Percentiles rank a stretch among this genome's conserved stretches.
These are phyloP conservation scores for Xylaria digitata DNA, from an alignment of 2,329 filamentous ascomycete species.

Conservation along the genomic window DNA sequence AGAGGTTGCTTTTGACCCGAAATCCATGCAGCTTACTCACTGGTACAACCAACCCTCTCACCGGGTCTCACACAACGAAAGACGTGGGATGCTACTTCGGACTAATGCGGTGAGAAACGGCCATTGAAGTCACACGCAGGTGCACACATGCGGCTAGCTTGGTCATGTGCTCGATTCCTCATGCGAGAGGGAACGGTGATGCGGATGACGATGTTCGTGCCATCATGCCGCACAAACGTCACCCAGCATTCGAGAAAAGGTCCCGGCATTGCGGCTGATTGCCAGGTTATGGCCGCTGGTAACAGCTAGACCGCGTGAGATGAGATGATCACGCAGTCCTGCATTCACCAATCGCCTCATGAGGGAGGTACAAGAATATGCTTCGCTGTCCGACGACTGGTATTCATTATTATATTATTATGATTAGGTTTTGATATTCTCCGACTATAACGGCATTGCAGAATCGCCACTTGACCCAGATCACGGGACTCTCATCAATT, in stretches of 20 bases:
- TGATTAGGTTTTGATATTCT: no score
- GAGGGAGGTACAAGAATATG: slow-evolving; percentile 1
- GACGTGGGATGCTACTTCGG: slow-evolving; percentile 20
- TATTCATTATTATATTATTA: slow-evolving; percentile 5
- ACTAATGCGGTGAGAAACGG: slow-evolving; percentile 36
- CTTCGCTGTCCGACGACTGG: no score
- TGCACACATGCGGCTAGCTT: slow-evolving; percentile 30
- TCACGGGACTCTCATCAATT: no score
- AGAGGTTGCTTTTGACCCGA: slow-evolving; percentile 9
- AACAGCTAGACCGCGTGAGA: slow-evolving; percentile 13
- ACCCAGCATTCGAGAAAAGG: slow-evolving; percentile 10
- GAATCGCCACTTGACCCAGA: no score
- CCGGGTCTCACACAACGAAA: slow-evolving; percentile 14
- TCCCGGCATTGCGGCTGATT: slow-evolving; percentile 32
- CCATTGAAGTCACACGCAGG: slow-evolving; percentile 25
- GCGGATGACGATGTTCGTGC: slow-evolving; percentile 18
- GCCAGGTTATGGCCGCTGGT: not conserved
- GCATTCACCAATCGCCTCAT: slow-evolving; percentile 1
- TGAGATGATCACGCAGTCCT: slow-evolving; percentile 1
- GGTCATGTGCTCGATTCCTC: slow-evolving; percentile 36
- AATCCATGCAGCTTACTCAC: slow-evolving; percentile 31
- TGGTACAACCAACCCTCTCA: slow-evolving; percentile 18
- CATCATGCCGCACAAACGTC: slow-evolving; percentile 10
- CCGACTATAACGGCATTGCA: no score
- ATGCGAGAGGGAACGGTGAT: slow-evolving; percentile 34